Base-by-base conservation (phyloP, 1,139 yeast genomes). In the Scheffersomyces titani region DNA sequence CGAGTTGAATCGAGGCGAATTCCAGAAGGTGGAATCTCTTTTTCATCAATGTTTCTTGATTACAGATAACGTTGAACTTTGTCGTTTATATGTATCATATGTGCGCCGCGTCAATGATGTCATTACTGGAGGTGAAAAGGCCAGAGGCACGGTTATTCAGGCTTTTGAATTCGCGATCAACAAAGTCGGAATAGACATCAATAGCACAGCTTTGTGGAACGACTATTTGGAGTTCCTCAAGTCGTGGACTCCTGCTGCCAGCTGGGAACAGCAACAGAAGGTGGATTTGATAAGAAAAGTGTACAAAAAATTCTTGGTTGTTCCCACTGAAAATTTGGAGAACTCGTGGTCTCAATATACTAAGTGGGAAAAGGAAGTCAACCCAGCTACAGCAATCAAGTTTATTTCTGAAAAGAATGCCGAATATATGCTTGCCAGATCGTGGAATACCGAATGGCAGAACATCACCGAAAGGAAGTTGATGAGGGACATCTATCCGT, bases 241-340 rank as follows among this genome's bases (percentile, higher is more conserved):
- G 63, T 77, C 85, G 50, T 89, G 94, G 89, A 89, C 89, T 44
- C 91, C 97, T 0, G 76, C 86, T 18, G 88, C 91, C 49, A 84
- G 89, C 51, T 91, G 96, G 91, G 98, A 93, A 68, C 89, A 87
- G 63, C 96, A 90, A 68, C 96, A 90, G 65, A 88, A 90, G 62
- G 81, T 84, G 65, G 97, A 92, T 67, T 78, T 88, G 65, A 83
- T 90, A 54, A 80, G 98, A 65, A 88, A 88, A 64, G 83, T 89
- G 5, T 92, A 89, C 71, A 86, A 89, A 64, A 83, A 84, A 58
- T 86, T 90, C 62, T 80, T 92, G 45, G 79, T 83, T 24, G 80
- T 88, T 46, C 99, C 99, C 2, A 80, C 91, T 44, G 84, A 83
- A 57, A 86, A 87, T 57, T 77, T 94, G 54, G 98, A 93, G 68